These are phyloP conservation scores for Talaromyces pinophilus DNA, from an alignment of 2,329 filamentous ascomycete genomes.

Conservation along the genomic window DNA sequence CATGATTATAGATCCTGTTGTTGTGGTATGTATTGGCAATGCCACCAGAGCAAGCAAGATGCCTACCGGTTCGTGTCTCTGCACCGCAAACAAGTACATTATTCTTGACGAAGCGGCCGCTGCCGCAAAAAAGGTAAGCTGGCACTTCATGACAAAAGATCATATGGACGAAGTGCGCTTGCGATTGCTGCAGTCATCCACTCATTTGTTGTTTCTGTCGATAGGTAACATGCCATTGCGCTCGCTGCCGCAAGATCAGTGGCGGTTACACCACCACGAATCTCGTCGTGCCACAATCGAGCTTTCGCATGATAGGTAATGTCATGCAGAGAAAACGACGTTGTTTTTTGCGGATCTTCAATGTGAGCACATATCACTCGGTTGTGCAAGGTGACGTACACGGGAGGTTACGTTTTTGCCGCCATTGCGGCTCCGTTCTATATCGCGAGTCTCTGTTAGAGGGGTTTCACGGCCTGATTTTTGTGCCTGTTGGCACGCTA, in stretches of 20 bases:
- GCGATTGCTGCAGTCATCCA: no score
- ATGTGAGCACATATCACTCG: background rate
- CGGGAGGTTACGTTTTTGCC: constrained; percentile 5
- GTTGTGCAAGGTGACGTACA: background rate
- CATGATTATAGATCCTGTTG: no score
- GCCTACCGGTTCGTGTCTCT: no score
- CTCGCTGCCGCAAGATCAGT: constrained; percentile 9
- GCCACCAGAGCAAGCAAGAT: no score
- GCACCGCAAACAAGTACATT: no score
- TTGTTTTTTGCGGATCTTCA: background rate
- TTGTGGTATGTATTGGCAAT: no score
- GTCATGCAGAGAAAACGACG: background rate
- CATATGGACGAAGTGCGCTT: no score
- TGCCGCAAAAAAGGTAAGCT: no score
- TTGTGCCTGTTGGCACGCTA: constrained; percentile 5
- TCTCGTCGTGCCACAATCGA: constrained; percentile 6
- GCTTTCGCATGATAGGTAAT: background rate
- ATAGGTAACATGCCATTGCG: constrained; percentile 7
- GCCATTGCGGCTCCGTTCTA: background rate
- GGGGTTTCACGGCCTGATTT: constrained; percentile 1
- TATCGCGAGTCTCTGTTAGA: constrained; percentile 3
- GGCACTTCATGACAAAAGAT: no score
- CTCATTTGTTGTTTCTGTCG: no score
- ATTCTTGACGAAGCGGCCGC: no score
- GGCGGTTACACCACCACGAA: constrained; percentile 5